Conservation (phyloP, 352 stramenopile genomes). For the Pythium volutum region DNA sequence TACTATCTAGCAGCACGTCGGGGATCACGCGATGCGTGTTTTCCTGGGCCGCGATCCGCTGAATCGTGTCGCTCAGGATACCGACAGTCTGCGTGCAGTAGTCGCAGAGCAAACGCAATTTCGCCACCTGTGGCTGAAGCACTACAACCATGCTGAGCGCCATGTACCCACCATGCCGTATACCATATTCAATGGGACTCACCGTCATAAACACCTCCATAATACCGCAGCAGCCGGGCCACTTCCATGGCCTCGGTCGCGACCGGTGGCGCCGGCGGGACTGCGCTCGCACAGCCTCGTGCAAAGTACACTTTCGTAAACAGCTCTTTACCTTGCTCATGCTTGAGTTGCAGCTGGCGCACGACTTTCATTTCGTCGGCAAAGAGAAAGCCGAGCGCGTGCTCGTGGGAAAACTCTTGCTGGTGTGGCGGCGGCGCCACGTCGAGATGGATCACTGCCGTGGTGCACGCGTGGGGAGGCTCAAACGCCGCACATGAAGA, state of each 20-base stretch:
- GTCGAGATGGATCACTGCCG: slow-evolving; percentile 26
- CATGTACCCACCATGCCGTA: neutral
- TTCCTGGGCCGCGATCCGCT: slow-evolving; percentile 62
- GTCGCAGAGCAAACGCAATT: slow-evolving; percentile 50
- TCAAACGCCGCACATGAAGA: slow-evolving; percentile 25
- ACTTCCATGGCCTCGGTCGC: slow-evolving; percentile 25
- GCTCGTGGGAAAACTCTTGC: slow-evolving; percentile 50
- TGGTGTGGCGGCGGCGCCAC: slow-evolving; percentile 24
- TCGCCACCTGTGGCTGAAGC: slow-evolving; percentile 56
- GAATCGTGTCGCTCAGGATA: slow-evolving; percentile 67
- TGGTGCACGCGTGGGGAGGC: slow-evolving; percentile 3
- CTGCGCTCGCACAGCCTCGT: slow-evolving; percentile 49
- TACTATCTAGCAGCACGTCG: slow-evolving; percentile 50
- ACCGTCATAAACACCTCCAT: slow-evolving; percentile 52
- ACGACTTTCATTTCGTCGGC: slow-evolving; percentile 63
- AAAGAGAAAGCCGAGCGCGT: slow-evolving; percentile 43
- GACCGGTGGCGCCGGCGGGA: slow-evolving; percentile 29
- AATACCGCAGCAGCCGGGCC: slow-evolving; percentile 34
- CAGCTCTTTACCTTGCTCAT: slow-evolving; percentile 31
- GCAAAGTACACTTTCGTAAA: slow-evolving; percentile 55
- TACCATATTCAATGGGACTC: neutral
- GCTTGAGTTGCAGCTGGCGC: slow-evolving; percentile 43
- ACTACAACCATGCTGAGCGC: slow-evolving; percentile 31
- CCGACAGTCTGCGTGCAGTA: slow-evolving; percentile 56
- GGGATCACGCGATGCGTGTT: slow-evolving; percentile 62